Evolutionary conservation across 2,329 filamentous ascomycete species (phyloP).

Genomic region (Exophiala sp.): DNA sequence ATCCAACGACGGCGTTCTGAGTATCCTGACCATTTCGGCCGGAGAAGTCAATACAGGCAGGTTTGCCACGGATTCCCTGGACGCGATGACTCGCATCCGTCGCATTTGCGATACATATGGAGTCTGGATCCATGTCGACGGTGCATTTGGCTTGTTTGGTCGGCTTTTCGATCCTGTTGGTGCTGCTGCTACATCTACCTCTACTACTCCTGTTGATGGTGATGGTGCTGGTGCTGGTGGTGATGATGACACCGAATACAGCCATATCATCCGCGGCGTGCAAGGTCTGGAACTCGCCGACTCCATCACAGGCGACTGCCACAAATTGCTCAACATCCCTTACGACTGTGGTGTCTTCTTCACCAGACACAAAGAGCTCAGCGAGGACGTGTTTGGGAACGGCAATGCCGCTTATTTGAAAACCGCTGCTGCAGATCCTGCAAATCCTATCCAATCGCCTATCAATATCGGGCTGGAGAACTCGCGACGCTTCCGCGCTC

Average conservation of each 20-base stretch:
- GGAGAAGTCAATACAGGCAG: conserved; percentile 87
- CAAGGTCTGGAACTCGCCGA: conserved; percentile 74
- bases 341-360: conserved; percentile 93
- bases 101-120: conserved; percentile 64
- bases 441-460: conserved; percentile 62
- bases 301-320: conserved; percentile 77
- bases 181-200: too few relatives aligned
- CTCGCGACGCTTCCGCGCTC: conserved; percentile 78
- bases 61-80: conserved; percentile 58
- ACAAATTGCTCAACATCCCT: conserved; percentile 91
- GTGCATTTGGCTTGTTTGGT: conserved; percentile 80
- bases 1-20: conserved; percentile 44
- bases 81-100: conserved; percentile 56
- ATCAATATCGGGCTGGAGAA: conserved; percentile 86
- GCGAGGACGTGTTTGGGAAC: conserved; percentile 67
- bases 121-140: conserved; percentile 87
- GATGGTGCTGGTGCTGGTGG: too few relatives aligned
- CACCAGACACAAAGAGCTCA: conserved; percentile 55
- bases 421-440: conserved; percentile 1
- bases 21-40: conserved; percentile 72
- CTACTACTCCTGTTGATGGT: too few relatives aligned
- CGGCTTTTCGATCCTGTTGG: conserved; percentile 52
- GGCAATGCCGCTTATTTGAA: conserved; percentile 69
- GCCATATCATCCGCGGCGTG: conserved; percentile 44
- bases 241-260: conserved; percentile 52